phyloP scores from a whole-genome alignment of 805 yeast species.

The Candida qinlingensis region DNA sequence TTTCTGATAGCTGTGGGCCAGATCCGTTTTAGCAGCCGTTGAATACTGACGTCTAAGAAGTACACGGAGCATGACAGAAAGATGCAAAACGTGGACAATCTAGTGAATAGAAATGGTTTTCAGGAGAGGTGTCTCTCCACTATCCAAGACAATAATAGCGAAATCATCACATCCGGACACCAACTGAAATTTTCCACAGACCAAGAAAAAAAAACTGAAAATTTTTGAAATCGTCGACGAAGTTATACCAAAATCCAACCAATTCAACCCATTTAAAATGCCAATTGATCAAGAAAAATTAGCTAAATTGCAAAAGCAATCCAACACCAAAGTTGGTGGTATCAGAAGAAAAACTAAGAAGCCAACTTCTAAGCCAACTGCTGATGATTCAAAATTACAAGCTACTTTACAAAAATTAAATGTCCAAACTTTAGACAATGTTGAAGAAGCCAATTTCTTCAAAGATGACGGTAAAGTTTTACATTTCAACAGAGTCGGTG shows the following conservation, averaged over 20 bases:
- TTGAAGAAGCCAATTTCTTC: slow-evolving; percentile 97
- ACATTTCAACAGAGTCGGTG: slow-evolving; percentile 95
- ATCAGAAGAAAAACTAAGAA: slow-evolving; percentile 93
- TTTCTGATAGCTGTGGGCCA: slow-evolving; percentile 23
- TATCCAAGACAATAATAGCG: too few species aligned
- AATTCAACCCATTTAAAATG: slow-evolving; percentile 37
- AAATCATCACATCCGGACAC: slow-evolving; percentile 8
- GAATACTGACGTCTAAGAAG: neutral
- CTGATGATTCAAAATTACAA: slow-evolving; percentile 88
- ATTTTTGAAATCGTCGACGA: slow-evolving; percentile 11
- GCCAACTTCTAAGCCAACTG: slow-evolving; percentile 56
- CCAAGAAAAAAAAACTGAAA: slow-evolving; percentile 3
- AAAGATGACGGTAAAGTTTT: slow-evolving; percentile 92
- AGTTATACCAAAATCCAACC: neutral
- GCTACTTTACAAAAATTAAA: slow-evolving; percentile 83
- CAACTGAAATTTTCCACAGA: neutral
- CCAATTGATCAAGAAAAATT: slow-evolving; percentile 91
- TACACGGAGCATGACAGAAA: slow-evolving; percentile 1
- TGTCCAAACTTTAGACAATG: slow-evolving; percentile 82
- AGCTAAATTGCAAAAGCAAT: slow-evolving; percentile 85
- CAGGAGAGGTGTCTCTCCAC: too few species aligned
- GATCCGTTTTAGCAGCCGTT: slow-evolving; percentile 3
- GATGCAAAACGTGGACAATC: too few species aligned
- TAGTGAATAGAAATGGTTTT: too few species aligned
- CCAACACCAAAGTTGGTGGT: slow-evolving; percentile 76